Conservation (phyloP, 1,139 yeast species). For the Geotrichum carabidarum region DNA sequence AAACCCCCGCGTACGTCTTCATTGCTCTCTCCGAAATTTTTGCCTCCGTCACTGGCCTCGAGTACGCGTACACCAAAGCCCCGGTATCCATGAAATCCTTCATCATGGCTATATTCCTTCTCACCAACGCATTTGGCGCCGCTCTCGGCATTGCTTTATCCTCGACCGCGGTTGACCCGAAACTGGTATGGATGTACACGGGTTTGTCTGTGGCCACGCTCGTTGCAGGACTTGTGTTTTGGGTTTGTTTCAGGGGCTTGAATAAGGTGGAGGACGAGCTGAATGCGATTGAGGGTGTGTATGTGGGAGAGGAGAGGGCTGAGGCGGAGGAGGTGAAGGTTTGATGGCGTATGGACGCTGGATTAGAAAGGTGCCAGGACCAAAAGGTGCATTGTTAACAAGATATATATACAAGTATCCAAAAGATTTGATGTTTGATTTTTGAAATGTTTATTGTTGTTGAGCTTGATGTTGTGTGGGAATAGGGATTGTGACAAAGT, state of each 20-base stretch:
- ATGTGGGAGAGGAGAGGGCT: background rate
- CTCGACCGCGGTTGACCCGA: constrained; percentile 60
- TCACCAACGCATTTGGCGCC: constrained; percentile 62
- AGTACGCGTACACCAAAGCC: constrained; percentile 67
- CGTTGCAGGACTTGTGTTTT: constrained; percentile 58
- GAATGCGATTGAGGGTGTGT: constrained; percentile 49
- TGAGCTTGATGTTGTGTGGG: no score
- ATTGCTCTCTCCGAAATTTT: constrained; percentile 61
- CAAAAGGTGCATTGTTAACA: background rate
- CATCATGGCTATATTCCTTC: constrained; percentile 56
- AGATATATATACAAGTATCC: no score
- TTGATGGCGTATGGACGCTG: background rate
- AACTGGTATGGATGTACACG: constrained; percentile 61
- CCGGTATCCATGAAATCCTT: constrained; percentile 62
- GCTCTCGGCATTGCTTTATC: constrained; percentile 70
- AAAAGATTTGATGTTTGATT: no score
- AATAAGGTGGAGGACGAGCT: constrained; percentile 57
- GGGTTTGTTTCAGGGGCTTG: constrained; percentile 54
- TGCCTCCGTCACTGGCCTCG: constrained; percentile 62
- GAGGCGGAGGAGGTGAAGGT: background rate
- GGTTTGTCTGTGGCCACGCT: constrained; percentile 58
- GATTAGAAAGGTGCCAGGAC: background rate
- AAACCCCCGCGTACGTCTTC: constrained; percentile 58
- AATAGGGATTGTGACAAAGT: no score
- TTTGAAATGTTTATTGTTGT: no score